Evolutionary conservation across 1,139 yeast species (phyloP).

Genomic region (Geotrichum europaeum): DNA sequence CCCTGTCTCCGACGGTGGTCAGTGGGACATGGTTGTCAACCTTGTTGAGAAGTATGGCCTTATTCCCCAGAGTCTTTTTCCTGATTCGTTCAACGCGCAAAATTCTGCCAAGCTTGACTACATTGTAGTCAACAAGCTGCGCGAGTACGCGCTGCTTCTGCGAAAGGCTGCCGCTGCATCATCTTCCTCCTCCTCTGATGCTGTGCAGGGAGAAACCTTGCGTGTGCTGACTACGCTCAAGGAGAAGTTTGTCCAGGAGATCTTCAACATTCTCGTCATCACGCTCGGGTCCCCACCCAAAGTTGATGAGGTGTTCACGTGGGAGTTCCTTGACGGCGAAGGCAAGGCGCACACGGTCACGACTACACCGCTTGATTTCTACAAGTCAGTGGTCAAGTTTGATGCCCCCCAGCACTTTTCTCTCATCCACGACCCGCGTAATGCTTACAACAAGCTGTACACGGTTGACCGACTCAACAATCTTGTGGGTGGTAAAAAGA

Average conservation of each 20-base stretch:
- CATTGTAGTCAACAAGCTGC: slow-evolving; percentile 50
- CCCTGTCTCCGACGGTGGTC: slow-evolving; percentile 65
- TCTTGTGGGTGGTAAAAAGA: slow-evolving; percentile 53
- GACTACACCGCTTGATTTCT: slow-evolving; percentile 51
- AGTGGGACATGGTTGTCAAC: slow-evolving; percentile 66
- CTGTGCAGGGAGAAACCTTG: slow-evolving; percentile 26
- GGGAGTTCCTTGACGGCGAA: slow-evolving; percentile 58
- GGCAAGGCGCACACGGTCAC: slow-evolving; percentile 44
- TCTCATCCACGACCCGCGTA: slow-evolving; percentile 60
- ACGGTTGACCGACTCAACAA: slow-evolving; percentile 60
- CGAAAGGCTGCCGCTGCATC: slow-evolving; percentile 32
- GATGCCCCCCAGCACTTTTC: slow-evolving; percentile 49
- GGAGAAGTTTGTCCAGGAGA: slow-evolving; percentile 46
- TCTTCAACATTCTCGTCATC: slow-evolving; percentile 49
- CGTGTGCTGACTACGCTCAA: slow-evolving; percentile 38
- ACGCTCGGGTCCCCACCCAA: slow-evolving; percentile 60
- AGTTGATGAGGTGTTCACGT: slow-evolving; percentile 46
- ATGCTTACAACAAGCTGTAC: slow-evolving; percentile 46
- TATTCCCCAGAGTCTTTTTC: slow-evolving; percentile 54
- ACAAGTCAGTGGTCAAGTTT: slow-evolving; percentile 42
- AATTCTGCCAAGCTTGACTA: slow-evolving; percentile 46
- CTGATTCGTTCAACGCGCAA: slow-evolving; percentile 56
- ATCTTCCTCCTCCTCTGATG: slow-evolving; percentile 28
- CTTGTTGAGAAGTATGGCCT: slow-evolving; percentile 56
- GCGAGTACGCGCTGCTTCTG: slow-evolving; percentile 55